Base-by-base conservation (phyloP, 352 stramenopile genomes). In the Phytopythium ostracodes region DNA sequence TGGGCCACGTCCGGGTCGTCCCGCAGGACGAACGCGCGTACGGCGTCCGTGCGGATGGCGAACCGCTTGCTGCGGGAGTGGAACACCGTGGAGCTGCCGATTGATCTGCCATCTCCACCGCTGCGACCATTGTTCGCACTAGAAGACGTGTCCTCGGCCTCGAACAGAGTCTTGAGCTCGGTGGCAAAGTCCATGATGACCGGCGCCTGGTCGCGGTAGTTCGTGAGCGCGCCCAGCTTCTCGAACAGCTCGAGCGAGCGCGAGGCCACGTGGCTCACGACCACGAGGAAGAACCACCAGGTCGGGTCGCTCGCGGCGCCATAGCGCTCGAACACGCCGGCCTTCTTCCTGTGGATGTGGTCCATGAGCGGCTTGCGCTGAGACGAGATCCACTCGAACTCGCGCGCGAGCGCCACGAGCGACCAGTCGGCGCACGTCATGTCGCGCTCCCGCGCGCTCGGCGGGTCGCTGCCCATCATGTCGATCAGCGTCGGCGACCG, bases 241-340 rank as follows among this genome's bases (percentile, higher is more conserved):
- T 67, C 53, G 27, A 81, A 72, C 20, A 66, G 64, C 22, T 79
- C 69, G 46, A 80, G 76, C 11, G 65, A 63, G 17, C 71, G 71
- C 17, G 60, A 56, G 0, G 79, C 74, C 24, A 91, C 65, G 71
- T 75, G 88, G 63, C 84, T 50, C 4, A 85, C 77, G 15, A 75
- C 70, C 1, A 70, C 67, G 42, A 91, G 75, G 56, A 75, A 79
- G 25, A 91, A 44, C 79, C 81, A 91, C 81, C 81, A 91, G 5
- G 69, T 66, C 38, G 70, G 71, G 58, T 75, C 73, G 1, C 73
- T 72, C 2, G 67, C 66, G 24, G 60, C 64, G 0, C 51, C 47
- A 35, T 60, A 33, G 15, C 72, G 68, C 29, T 68, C 63, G 11
- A 42, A 43, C 51, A 27, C 10, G 11, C 11, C 20, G 4, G 14